Percentiles rank a stretch among this genome's conserved stretches.
Conservation (phyloP, 805 yeast species). For the Myxozyma vanderwaltii region DNA sequence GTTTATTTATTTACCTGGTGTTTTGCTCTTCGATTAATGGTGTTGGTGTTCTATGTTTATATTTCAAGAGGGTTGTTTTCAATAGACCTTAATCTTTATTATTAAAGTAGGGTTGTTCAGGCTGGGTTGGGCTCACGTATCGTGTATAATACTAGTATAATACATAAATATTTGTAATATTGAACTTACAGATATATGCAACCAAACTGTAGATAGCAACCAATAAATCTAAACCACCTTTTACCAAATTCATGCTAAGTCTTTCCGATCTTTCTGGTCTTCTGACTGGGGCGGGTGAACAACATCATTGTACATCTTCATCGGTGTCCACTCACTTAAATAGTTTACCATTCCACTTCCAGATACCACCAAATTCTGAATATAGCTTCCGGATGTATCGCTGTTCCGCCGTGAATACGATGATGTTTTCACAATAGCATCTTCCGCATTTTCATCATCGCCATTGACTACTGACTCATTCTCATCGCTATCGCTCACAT, state of each 20-base stretch:
- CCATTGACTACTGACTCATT: constrained; percentile 8
- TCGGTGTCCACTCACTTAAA: constrained; percentile 28
- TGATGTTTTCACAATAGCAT: neutral
- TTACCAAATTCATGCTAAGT: neutral
- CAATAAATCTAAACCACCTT: neutral
- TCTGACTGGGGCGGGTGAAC: neutral
- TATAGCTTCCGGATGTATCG: constrained; percentile 4
- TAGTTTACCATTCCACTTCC: constrained; percentile 13
- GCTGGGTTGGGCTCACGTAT: no score
- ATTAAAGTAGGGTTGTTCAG: neutral
- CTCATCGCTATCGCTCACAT: constrained; percentile 21
- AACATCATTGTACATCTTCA: constrained; percentile 17
- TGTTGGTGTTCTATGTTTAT: no score
- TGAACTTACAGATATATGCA: no score
- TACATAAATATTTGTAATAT: no score
- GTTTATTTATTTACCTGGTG: neutral
- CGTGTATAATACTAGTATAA: no score
- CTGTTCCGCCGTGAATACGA: neutral
- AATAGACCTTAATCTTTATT: neutral
- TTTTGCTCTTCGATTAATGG: neutral
- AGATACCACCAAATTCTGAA: constrained; percentile 5
- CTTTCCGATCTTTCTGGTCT: neutral
- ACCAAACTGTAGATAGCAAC: neutral
- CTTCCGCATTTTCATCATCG: neutral
- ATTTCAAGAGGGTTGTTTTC: neutral